Evolutionary conservation across 495 filamentous ascomycete species (phyloP).

Genomic region (Aeminium ludgeri): DNA sequence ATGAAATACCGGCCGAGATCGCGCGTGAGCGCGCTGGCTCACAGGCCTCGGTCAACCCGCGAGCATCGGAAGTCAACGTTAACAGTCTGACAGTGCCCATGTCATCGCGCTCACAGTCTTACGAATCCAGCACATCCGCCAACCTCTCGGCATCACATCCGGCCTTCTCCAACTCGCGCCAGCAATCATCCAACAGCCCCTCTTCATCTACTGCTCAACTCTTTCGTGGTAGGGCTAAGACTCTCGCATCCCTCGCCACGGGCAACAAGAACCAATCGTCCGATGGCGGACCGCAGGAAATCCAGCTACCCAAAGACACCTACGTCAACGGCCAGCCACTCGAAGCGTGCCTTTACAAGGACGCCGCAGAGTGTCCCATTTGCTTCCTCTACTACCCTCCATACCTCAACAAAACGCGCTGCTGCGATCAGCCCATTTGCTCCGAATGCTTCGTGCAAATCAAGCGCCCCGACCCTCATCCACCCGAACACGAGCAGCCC

Average conservation of each 20-base stretch:
- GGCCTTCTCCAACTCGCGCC: constrained; percentile 32
- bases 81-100: constrained; percentile 63
- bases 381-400: constrained; percentile 94
- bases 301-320: constrained; percentile 64
- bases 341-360: constrained; percentile 85
- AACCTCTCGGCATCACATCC: constrained; percentile 32
- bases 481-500: constrained; percentile 60
- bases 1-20: constrained; percentile 59
- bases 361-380: constrained; percentile 80
- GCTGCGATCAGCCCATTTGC: constrained; percentile 93
- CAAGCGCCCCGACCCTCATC: constrained; percentile 88
- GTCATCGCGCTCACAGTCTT: constrained; percentile 53
- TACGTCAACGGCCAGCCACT: constrained; percentile 82
- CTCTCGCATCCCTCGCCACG: constrained; percentile 63
- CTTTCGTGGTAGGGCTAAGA: constrained; percentile 59
- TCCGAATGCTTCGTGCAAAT: constrained; percentile 99
- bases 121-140: constrained; percentile 47
- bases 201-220: constrained; percentile 46
- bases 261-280: constrained; percentile 48
- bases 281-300: constrained; percentile 59
- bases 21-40: constrained; percentile 26
- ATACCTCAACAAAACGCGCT: constrained; percentile 87
- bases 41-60: constrained; percentile 26
- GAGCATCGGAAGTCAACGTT: constrained; percentile 31
- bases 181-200: constrained; percentile 29